Evolutionary conservation across 2,329 filamentous ascomycete genomes (phyloP).

Genomic region (Didymella segeticola): DNA sequence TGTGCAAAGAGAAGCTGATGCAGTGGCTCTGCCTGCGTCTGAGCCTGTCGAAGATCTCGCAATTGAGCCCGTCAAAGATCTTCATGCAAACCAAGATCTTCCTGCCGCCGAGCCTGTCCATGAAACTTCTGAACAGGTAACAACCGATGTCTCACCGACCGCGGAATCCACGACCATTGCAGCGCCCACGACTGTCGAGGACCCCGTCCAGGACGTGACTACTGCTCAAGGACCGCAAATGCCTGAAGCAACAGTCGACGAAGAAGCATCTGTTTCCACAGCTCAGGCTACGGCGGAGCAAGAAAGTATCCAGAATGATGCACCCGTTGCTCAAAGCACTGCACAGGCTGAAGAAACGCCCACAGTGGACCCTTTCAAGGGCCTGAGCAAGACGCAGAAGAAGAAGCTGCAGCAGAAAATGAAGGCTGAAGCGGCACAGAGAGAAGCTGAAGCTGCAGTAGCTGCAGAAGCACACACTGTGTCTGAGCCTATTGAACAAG

Average conservation of each 20-base stretch:
- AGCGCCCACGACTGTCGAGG: background rate
- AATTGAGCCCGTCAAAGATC: background rate
- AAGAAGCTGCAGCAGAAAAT: conserved; percentile 31
- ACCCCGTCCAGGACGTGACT: background rate
- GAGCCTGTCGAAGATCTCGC: no score
- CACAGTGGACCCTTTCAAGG: conserved; percentile 2
- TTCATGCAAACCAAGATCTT: conserved; percentile 1
- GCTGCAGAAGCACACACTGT: background rate
- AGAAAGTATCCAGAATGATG: background rate
- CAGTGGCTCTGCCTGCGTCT: background rate
- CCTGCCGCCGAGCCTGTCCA: background rate
- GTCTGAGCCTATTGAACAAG: background rate
- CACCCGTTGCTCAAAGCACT: conserved; percentile 10
- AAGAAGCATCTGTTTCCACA: background rate
- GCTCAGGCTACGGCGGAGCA: background rate
- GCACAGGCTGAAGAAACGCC: background rate
- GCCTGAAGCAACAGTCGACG: background rate
- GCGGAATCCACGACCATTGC: background rate
- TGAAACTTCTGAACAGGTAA: background rate
- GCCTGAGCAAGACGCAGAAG: conserved; percentile 10
- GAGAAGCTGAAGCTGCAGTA: conserved; percentile 5
- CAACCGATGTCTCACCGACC: background rate
- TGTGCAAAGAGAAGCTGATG: conserved; percentile 6
- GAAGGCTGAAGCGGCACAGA: conserved; percentile 14
- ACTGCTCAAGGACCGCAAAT: no score